Base-by-base conservation (phyloP, 768 basidiomycete genomes). In the Serendipita sp. region DNA sequence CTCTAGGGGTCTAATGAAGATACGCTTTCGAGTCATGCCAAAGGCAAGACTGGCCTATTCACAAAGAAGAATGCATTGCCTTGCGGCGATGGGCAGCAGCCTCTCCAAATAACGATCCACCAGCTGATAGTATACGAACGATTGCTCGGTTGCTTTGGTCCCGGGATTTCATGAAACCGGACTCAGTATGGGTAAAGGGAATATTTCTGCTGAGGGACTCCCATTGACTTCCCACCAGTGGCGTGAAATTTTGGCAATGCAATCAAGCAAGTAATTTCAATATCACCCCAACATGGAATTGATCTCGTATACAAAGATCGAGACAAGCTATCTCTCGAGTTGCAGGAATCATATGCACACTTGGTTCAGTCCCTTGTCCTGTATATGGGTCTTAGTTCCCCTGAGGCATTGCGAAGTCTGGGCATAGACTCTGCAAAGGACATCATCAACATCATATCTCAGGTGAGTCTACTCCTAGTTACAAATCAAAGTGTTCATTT, bases 91-190 rank as follows among this genome's bases (percentile, higher is more conserved):
- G 84, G 86, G 75, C 75, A 1, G 71, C 76, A 33, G 69, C 81
- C 1, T 80, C 80, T 2, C 65, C 72, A 11, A 76, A 78, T 8
- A 66, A 78, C 3, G 66, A 78, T 3, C 69, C 86, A 16, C 90
- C 92, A 0, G 83, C 79, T 36, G 92, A 95, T 65, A 88, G 87
- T 0, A 78, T 95, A 8, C 75, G 94, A 62, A 87, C 85, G 67
- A 74, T 97, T 13, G 91, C 82, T 0, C 80, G 91, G 45, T 77
- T 94, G 16, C 69, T 91, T 33, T 89, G 86, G 86, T 75, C 69
- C 31, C 80, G 77, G 63, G 79, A 80, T 71, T 82, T 80, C 66
- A 74, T 79, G 43, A 83, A 86, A 2, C 70, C 72, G 10, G 73
- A 75, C 15, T 82, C 80, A 68, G 67, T 68, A 52, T 86, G 84